Percentiles rank a stretch among this genome's conserved stretches.
phyloP scores from a whole-genome alignment of 2,329 filamentous ascomycete genomes.

The Fusarium humuli region DNA sequence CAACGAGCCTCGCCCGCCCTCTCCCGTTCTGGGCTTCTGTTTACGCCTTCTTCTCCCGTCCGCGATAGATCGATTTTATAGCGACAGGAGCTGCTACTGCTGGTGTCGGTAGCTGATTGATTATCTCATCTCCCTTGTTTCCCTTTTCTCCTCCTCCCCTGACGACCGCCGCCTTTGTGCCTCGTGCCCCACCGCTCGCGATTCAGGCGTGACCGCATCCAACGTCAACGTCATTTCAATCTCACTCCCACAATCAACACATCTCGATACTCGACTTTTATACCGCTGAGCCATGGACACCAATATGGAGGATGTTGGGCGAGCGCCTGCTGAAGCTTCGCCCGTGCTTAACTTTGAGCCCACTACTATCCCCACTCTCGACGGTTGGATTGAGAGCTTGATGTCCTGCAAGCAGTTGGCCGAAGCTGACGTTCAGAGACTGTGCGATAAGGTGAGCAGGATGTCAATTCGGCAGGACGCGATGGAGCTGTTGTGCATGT shows the following conservation, averaged over 20 bases:
- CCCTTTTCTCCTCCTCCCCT: conserved; percentile 38
- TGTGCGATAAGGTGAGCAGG: conserved; percentile 89
- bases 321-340: conserved; percentile 82
- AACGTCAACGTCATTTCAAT: conserved; percentile 46
- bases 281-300: conserved; percentile 77
- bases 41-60: not conserved
- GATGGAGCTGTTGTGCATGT: not conserved
- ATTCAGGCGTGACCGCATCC: conserved; percentile 50
- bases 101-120: conserved; percentile 39
- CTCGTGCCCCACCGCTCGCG: conserved; percentile 49
- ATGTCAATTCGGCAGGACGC: not conserved
- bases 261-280: conserved; percentile 19
- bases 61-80: conserved; percentile 34
- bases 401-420: conserved; percentile 99
- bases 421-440: conserved; percentile 92
- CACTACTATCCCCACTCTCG: conserved; percentile 89
- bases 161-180: conserved; percentile 46
- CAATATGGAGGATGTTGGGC: conserved; percentile 98
- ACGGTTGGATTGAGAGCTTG: conserved; percentile 98
- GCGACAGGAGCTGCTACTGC: conserved; percentile 33
- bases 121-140: conserved; percentile 26
- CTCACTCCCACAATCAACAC: conserved; percentile 32
- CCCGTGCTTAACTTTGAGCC: conserved; percentile 77
- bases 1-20: conserved; percentile 24
- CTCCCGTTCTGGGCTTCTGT: conserved; percentile 1